Conservation (phyloP, 2,329 filamentous ascomycete species). For the Alternaria viburni region DNA sequence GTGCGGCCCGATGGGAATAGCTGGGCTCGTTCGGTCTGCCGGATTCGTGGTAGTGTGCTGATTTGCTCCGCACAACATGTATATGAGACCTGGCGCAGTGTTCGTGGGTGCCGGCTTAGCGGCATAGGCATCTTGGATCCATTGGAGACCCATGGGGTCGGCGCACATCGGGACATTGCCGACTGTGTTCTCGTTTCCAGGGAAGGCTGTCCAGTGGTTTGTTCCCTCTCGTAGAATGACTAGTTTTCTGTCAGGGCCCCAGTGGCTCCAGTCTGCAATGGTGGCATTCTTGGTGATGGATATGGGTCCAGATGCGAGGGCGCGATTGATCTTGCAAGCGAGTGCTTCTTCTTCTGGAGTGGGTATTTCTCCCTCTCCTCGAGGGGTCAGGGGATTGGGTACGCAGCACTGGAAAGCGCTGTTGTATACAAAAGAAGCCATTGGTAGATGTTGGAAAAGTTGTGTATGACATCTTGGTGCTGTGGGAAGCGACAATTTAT, state of each 20-base stretch:
- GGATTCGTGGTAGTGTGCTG: neutral
- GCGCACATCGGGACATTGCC: neutral
- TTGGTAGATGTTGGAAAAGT: accelerated
- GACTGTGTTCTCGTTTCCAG: neutral
- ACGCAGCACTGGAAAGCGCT: neutral
- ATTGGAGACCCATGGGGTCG: neutral
- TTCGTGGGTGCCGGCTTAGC: neutral
- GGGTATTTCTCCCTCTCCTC: neutral
- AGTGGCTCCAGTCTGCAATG: neutral
- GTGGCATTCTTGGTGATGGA: neutral
- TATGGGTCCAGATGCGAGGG: neutral
- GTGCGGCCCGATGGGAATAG: neutral
- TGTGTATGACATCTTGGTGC: accelerated
- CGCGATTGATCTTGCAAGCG: neutral
- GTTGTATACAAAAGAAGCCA: neutral
- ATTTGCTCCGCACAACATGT: neutral
- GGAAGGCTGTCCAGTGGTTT: neutral
- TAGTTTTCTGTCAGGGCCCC: neutral
- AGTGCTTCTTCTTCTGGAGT: neutral
- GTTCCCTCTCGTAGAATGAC: neutral
- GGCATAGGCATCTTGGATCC: neutral
- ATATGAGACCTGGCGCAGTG: neutral
- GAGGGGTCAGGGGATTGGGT: neutral
- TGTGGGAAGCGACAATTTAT: neutral
- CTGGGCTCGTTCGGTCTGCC: neutral